Conservation (phyloP, 75 land plant species). For the Sequoiadendron giganteum region DNA sequence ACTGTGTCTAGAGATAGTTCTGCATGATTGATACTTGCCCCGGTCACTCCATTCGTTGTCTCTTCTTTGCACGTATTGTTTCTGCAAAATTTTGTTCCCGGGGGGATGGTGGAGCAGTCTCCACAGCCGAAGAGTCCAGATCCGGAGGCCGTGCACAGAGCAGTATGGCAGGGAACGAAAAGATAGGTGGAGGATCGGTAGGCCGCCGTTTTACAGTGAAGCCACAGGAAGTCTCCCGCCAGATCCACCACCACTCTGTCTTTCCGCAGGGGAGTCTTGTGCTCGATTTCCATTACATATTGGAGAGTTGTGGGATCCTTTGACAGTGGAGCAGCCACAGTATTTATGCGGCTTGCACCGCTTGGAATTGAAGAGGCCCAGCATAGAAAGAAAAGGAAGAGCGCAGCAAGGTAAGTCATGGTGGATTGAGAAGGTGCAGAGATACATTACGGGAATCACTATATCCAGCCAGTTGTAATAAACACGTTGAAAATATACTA, state of each 20-base stretch:
- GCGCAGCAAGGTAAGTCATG: too few species aligned
- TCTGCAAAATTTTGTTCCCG: neutral
- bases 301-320: slow-evolving; percentile 28
- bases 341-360: neutral
- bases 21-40: neutral
- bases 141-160: slow-evolving; percentile 16
- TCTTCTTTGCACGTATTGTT: neutral
- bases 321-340: slow-evolving; percentile 8
- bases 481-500: too few species aligned
- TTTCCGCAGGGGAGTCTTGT: slow-evolving; percentile 10
- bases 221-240: slow-evolving; percentile 24
- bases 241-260: slow-evolving; percentile 25
- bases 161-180: slow-evolving; percentile 15
- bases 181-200: slow-evolving; percentile 15
- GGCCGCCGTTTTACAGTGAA: slow-evolving; percentile 1
- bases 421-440: too few species aligned
- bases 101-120: neutral
- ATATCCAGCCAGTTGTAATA: too few species aligned
- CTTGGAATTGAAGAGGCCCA: neutral
- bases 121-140: neutral
- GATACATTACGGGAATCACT: too few species aligned
- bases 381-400: neutral
- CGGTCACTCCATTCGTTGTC: neutral
- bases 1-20: neutral
- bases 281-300: slow-evolving; percentile 10